Percentiles rank a stretch among this genome's conserved stretches.
These are phyloP conservation scores for Cyberlindnera petersonii DNA, from an alignment of 805 yeast species.

Conservation along the genomic window DNA sequence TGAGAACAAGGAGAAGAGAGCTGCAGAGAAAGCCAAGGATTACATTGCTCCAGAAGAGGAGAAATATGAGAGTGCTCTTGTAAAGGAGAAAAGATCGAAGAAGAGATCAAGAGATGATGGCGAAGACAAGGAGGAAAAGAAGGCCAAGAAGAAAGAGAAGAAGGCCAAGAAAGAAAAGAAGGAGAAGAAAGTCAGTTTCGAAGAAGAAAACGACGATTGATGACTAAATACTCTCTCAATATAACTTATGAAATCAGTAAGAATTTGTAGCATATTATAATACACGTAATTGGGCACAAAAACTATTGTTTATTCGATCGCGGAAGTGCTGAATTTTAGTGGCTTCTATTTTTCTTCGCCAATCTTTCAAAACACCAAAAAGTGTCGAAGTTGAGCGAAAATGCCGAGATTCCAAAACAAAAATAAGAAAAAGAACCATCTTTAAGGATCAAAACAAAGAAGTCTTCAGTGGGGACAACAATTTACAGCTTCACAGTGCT, in stretches of 20 bases:
- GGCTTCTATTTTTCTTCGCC: not conserved
- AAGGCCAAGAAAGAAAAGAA: conserved; percentile 28
- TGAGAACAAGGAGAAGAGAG: conserved; percentile 60
- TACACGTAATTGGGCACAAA: not conserved
- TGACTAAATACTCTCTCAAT: not conserved
- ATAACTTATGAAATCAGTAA: too few relatives aligned
- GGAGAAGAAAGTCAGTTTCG: conserved; percentile 28
- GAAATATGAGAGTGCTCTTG: conserved; percentile 42
- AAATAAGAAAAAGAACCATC: too few relatives aligned
- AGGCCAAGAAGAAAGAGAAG: conserved; percentile 28
- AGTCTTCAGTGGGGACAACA: too few relatives aligned
- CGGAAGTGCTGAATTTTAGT: too few relatives aligned
- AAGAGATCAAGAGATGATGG: conserved; percentile 28
- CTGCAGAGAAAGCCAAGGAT: conserved; percentile 69
- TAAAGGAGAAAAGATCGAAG: conserved; percentile 30
- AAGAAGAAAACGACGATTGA: conserved; percentile 15
- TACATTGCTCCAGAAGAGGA: conserved; percentile 85
- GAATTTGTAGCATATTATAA: too few relatives aligned
- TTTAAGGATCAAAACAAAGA: conserved; percentile 8
- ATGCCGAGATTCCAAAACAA: conserved; percentile 5
- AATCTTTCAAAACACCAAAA: not conserved
- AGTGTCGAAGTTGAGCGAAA: not conserved
- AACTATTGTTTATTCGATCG: not conserved
- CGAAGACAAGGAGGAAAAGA: conserved; percentile 29
- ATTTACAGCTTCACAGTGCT: too few relatives aligned